Base-by-base conservation (phyloP, 1,284 basidiomycete species). In the Acaromyces ingoldii region DNA sequence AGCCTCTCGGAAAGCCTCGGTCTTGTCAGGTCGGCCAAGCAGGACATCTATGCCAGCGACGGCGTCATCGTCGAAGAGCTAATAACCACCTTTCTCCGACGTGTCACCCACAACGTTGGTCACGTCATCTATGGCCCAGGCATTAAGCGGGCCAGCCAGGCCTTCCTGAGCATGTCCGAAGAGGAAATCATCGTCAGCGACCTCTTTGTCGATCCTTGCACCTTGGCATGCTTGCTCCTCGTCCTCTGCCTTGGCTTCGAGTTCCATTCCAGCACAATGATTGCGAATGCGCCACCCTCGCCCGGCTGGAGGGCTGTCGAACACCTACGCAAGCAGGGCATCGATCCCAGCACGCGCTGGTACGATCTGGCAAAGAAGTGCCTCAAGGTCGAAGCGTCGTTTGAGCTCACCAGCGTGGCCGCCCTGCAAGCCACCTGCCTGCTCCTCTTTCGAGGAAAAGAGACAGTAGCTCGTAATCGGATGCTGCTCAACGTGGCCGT, bases 371-470 rank as follows among this genome's bases (percentile, higher is more conserved):
- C 60, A 15, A 62, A 62, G 38, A 43, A 60, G 6, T 49, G 51
- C 2, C 45, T 70, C 22, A 57, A 57, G 2, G 39, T 59, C 9
- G 63, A 66, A 7, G 44, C 50, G 10, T 56, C 55, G 13, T 63
- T 60, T 30, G 53, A 49, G 25, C 40, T 63, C 33, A 50, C 29
- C 36, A 61, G 58, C 21, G 36, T 70, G 30, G 45, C 28, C 5
- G 66, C 63, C 4, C 57, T 70, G 17, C 67, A 70, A 39, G 52
- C 58, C 1, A 62, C 62, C 15, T 49, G 61, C n/a, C 50, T 69
- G 6, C 58, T 67, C 51, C 51, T 64, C 44, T 50, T 70, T 11
- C 59, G 60, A 22, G 65, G 60, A 1, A 49, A 56, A n/a, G 65
- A 66, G 25, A 49, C 57, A 15, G 51, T 57, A 9, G 42, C 39